Conservation (phyloP, 768 basidiomycete genomes). For the Hericium erinaceus region DNA sequence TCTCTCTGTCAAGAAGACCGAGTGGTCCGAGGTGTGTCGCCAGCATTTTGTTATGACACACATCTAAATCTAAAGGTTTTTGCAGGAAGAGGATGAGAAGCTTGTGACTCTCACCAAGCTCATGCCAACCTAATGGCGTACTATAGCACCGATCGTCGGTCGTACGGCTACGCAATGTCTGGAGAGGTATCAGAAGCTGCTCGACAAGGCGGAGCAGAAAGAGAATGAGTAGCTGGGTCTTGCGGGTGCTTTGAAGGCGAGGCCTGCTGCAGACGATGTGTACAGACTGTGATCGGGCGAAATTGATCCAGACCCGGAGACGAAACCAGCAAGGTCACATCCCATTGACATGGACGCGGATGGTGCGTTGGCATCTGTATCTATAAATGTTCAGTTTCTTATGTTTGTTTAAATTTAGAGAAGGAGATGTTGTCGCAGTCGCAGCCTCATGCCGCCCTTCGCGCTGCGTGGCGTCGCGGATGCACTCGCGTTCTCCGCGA, state of each 20-base stretch:
- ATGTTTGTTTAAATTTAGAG: slow-evolving; percentile 38
- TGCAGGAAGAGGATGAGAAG: slow-evolving; percentile 94
- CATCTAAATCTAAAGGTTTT: not conserved
- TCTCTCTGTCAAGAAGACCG: slow-evolving; percentile 98
- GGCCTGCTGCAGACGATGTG: slow-evolving; percentile 89
- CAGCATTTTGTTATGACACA: not conserved
- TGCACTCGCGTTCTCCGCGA: too few relatives aligned
- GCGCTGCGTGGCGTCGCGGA: too few relatives aligned
- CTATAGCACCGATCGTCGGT: slow-evolving; percentile 96
- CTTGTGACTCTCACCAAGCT: slow-evolving; percentile 94
- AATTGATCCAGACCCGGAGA: slow-evolving; percentile 98
- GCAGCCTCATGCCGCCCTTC: too few relatives aligned
- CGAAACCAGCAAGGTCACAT: slow-evolving; percentile 95
- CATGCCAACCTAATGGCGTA: slow-evolving; percentile 99
- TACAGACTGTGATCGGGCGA: slow-evolving; percentile 87
- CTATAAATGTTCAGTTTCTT: not conserved
- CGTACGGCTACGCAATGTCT: slow-evolving; percentile 96
- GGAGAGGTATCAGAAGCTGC: slow-evolving; percentile 94
- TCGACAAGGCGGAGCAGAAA: slow-evolving; percentile 95
- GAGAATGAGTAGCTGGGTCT: slow-evolving; percentile 93
- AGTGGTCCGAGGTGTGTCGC: slow-evolving; percentile 86
- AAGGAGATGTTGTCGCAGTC: slow-evolving; percentile 91
- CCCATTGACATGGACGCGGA: slow-evolving; percentile 99
- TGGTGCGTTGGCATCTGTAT: slow-evolving; percentile 37
- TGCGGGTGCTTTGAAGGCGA: slow-evolving; percentile 71